Conservation (phyloP, 441 rosid genomes). For the Lepidium campestre region DNA sequence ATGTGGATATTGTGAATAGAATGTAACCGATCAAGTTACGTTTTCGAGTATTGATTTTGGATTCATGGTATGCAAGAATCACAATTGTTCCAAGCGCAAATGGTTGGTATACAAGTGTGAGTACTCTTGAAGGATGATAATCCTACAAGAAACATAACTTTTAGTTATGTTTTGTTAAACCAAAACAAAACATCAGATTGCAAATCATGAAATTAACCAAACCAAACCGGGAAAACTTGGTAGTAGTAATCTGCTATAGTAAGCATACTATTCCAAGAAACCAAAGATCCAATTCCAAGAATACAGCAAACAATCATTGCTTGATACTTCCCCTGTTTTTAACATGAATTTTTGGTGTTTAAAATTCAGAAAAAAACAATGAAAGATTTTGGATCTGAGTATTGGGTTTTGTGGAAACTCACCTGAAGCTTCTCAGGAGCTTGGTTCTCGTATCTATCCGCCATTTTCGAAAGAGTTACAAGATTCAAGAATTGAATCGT, state of each 20-base stretch:
- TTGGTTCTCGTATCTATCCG: slow-evolving; percentile 20
- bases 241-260: slow-evolving; percentile 73
- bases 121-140: slow-evolving; percentile 86
- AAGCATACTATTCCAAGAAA: slow-evolving; percentile 80
- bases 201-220: slow-evolving; percentile 27
- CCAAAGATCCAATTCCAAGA: slow-evolving; percentile 69
- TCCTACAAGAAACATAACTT: slow-evolving; percentile 29
- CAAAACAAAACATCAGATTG: slow-evolving; percentile 46
- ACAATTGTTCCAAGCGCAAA: slow-evolving; percentile 57
- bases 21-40: slow-evolving; percentile 54
- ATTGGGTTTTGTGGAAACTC: not conserved
- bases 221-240: slow-evolving; percentile 46
- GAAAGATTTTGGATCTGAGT: slow-evolving; percentile 6
- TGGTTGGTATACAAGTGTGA: slow-evolving; percentile 74
- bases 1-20: slow-evolving; percentile 48
- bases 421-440: slow-evolving; percentile 55
- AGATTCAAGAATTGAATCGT: not conserved
- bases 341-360: not conserved
- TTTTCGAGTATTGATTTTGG: slow-evolving; percentile 40
- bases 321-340: slow-evolving; percentile 51
- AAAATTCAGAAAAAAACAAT: not conserved
- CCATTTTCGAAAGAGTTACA: slow-evolving; percentile 3
- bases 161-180: not conserved
- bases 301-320: slow-evolving; percentile 58
- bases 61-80: slow-evolving; percentile 41